Base-by-base conservation (phyloP, 176 grass and related monocot genomes). In the Metroxylon sagu region DNA sequence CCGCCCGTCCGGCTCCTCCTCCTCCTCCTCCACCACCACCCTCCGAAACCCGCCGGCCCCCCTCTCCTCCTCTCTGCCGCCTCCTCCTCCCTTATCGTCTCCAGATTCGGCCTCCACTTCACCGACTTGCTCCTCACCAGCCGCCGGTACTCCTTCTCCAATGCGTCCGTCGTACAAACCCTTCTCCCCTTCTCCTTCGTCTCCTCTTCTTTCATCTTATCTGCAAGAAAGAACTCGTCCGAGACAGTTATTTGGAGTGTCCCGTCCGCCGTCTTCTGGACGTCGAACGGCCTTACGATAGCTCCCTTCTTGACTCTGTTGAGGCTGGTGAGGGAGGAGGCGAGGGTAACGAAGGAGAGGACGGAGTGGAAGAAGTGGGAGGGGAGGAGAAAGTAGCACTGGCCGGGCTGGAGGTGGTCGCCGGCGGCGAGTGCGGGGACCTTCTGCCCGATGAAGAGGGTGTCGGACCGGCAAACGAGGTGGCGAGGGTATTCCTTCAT, bases 311-410 rank as follows among this genome's bases (percentile, higher is more conserved):
- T 6, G 58, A 18, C 18, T 16, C 74, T 5, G 4, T 61, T 68
- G 5, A 69, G 43, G 2, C 76, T 60, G 17, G 87, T 59, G 0
- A 95, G 68, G 14, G 91, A 87, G 21, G 91, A 81, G 3, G 86
- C 86, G 19, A 96, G 86, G 3, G 86, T 77, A 31, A 96, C 91
- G 68, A 96, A 96, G 16, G 86, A 90, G 63, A 96, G 83, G 1
- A 87, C 86, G 14, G 91, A 90, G 68, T 76, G 91, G 81, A 96
- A 96, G 71, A 96, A 85, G 58, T 96, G 91, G 0, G 80, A 59
- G 0, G 91, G 91, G 2, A 96, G 77, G 16, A 96, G 78, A 65
- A 96, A 96, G 80, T 96, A 96, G 0, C 86, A 77, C 17, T 96
- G 77, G 0, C 91, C 91, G 0, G 86, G 86, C 64, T 74, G 74